A percentile compares a stretch with the other conserved stretches of the same genome.
These are phyloP conservation scores for Magnolia kwangsiensis DNA, from an alignment of 164 flowering plant species.

Conservation along the genomic window DNA sequence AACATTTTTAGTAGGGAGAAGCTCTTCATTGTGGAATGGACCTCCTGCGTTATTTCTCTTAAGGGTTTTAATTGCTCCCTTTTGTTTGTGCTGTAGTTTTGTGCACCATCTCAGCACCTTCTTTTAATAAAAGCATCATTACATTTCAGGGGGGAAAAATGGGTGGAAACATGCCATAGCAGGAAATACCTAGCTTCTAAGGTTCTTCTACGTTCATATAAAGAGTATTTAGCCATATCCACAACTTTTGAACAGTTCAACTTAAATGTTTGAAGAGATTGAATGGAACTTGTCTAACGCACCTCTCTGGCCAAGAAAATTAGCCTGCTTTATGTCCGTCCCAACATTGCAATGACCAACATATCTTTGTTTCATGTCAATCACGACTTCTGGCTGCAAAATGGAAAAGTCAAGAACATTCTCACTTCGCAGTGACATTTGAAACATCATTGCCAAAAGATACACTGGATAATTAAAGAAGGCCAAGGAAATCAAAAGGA, in stretches of 20 bases:
- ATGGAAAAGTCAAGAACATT: neutral
- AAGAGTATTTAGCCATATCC: neutral
- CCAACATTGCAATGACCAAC: conserved; percentile 96
- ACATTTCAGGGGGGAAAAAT: too few species aligned
- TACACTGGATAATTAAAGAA: neutral
- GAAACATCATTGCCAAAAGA: neutral
- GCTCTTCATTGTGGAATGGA: too few species aligned
- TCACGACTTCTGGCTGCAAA: conserved; percentile 68
- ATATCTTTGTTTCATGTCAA: conserved; percentile 88
- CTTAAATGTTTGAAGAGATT: neutral
- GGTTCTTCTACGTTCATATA: too few species aligned
- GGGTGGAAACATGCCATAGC: too few species aligned
- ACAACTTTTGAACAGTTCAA: neutral
- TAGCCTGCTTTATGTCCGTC: conserved; percentile 97
- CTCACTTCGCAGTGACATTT: neutral
- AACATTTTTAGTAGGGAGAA: too few species aligned
- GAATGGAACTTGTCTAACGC: neutral
- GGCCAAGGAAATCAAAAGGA: neutral
- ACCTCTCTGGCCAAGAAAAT: conserved; percentile 93
- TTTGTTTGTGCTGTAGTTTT: too few species aligned
- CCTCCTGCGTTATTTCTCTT: too few species aligned
- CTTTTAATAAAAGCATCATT: too few species aligned
- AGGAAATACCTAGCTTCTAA: too few species aligned
- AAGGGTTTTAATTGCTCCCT: too few species aligned
- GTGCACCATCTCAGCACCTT: too few species aligned